Evolutionary conservation across 352 stramenopile genomes (phyloP).

Genomic region (Pythium angustatum): DNA sequence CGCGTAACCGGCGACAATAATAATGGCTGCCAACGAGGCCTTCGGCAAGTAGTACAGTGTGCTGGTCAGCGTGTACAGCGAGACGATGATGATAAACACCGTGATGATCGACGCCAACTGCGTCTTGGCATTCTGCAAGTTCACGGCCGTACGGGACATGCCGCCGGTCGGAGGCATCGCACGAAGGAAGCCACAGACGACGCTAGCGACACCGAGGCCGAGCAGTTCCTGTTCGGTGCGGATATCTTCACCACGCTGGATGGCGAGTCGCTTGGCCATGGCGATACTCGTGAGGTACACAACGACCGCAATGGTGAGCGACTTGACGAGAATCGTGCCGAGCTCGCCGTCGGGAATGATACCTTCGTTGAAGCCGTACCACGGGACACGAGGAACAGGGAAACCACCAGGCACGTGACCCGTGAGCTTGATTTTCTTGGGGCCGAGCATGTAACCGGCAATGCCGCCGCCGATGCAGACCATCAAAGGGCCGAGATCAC

Average conservation of each 20-base stretch:
- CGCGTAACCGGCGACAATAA: slow-evolving; percentile 88
- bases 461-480: slow-evolving; percentile 74
- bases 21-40: slow-evolving; percentile 81
- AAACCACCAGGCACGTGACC: slow-evolving; percentile 70
- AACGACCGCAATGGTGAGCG: slow-evolving; percentile 81
- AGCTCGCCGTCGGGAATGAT: slow-evolving; percentile 53
- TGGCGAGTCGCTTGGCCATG: slow-evolving; percentile 85
- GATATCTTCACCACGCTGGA: slow-evolving; percentile 76
- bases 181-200: slow-evolving; percentile 85
- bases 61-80: slow-evolving; percentile 80
- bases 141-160: slow-evolving; percentile 90
- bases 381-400: slow-evolving; percentile 44
- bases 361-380: slow-evolving; percentile 53
- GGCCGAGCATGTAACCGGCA: slow-evolving; percentile 42
- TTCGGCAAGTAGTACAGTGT: slow-evolving; percentile 86
- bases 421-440: slow-evolving; percentile 64
- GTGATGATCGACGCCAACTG: slow-evolving; percentile 85
- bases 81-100: slow-evolving; percentile 77
- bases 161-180: slow-evolving; percentile 86
- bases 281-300: slow-evolving; percentile 91
- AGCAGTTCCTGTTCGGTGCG: slow-evolving; percentile 83
- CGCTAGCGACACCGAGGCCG: slow-evolving; percentile 82
- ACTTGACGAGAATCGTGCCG: slow-evolving; percentile 62
- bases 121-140: slow-evolving; percentile 86
- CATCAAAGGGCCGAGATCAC: slow-evolving; percentile 64